A percentile compares a stretch with the other conserved stretches of the same genome.
phyloP scores from a whole-genome alignment of 768 basidiomycete species.

The Tulasnella sp. region DNA sequence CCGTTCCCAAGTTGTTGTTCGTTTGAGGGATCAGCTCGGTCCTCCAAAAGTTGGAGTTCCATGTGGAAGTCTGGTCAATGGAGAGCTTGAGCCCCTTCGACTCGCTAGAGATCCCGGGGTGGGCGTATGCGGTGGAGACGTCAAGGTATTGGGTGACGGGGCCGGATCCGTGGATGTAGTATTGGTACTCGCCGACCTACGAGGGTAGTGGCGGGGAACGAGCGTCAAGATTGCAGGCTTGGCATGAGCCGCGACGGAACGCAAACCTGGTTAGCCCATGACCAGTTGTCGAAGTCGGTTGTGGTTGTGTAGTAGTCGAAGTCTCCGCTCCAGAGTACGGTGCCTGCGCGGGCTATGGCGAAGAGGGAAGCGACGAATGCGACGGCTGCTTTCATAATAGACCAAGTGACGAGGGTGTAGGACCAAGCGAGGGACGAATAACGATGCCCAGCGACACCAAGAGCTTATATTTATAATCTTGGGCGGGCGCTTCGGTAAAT shows the following conservation, averaged over 20 bases:
- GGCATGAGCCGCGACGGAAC: constrained; percentile 36
- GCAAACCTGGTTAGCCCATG: constrained; percentile 54
- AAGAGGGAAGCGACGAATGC: constrained; percentile 33
- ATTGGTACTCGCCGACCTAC: constrained; percentile 24
- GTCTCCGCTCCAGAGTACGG: constrained; percentile 46
- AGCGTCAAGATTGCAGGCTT: too few species aligned
- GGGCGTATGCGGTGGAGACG: constrained; percentile 53
- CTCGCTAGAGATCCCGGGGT: constrained; percentile 54
- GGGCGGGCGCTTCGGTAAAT: background rate
- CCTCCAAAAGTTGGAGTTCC: constrained; percentile 24
- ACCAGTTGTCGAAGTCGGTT: constrained; percentile 42
- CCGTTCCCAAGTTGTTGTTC: constrained; percentile 52
- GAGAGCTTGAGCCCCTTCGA: constrained; percentile 52
- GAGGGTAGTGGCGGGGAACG: too few species aligned
- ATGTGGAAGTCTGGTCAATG: constrained; percentile 37
- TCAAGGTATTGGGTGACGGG: constrained; percentile 54
- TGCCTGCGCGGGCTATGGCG: constrained; percentile 46
- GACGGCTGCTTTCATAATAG: constrained; percentile 31
- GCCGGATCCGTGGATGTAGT: constrained; percentile 53
- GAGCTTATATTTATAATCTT: background rate
- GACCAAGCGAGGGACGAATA: background rate
- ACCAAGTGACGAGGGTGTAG: background rate
- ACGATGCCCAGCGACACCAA: background rate
- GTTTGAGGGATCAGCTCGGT: constrained; percentile 44
- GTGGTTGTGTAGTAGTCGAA: constrained; percentile 12